Evolutionary conservation across 495 filamentous ascomycete genomes (phyloP).

Genomic region (Choiromyces venosus): DNA sequence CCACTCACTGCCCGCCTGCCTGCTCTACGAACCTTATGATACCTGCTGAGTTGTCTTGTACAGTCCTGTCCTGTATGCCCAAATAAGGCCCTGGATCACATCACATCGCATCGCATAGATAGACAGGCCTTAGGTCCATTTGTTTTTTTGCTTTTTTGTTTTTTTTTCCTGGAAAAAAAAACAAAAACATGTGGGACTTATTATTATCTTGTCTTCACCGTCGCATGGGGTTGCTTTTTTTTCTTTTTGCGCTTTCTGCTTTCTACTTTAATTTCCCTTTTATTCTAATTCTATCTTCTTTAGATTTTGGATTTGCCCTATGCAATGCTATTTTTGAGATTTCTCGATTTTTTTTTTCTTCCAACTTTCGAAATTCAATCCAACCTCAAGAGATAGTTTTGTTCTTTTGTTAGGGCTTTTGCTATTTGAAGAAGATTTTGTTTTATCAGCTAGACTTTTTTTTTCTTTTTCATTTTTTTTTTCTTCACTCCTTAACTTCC

Average conservation of each 20-base stretch:
- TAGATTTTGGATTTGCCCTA: too few relatives aligned
- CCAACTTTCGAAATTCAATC: not conserved
- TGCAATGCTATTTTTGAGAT: not conserved
- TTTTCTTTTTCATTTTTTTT: not conserved
- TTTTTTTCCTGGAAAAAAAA: too few relatives aligned
- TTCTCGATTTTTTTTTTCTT: not conserved
- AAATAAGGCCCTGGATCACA: not conserved
- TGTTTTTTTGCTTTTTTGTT: not conserved
- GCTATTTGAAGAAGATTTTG: not conserved
- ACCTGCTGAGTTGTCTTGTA: not conserved
- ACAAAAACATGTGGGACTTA: not conserved
- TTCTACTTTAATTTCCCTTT: not conserved
- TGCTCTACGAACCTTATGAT: too few relatives aligned
- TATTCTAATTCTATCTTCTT: not conserved
- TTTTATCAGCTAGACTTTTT: constrained; percentile 1
- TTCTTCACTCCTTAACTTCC: not conserved
- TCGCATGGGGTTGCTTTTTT: not conserved
- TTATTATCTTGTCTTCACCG: not conserved
- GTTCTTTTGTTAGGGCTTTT: not conserved
- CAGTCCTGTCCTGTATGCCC: too few relatives aligned
- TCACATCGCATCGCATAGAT: too few relatives aligned
- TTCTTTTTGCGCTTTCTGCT: not conserved
- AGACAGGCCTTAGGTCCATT: not conserved
- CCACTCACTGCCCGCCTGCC: not conserved
- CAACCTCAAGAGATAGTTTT: not conserved